Evolutionary conservation across 1,284 basidiomycete genomes (phyloP).

Genomic region (Marasmius fiardii): DNA sequence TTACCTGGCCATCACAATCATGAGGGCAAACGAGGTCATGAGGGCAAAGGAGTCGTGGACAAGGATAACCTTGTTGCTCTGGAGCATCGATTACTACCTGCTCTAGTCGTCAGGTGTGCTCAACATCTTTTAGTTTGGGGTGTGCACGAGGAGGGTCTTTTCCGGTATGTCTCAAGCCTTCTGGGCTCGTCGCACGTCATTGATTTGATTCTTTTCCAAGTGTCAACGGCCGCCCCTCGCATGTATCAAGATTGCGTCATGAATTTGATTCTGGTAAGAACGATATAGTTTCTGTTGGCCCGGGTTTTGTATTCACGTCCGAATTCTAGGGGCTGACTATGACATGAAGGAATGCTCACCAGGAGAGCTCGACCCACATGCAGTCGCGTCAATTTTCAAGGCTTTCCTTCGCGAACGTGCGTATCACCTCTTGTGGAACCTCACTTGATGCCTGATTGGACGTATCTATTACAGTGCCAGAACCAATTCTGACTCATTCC

Average conservation of each 20-base stretch:
- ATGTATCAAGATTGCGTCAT: constrained; percentile 67
- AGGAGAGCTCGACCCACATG: constrained; percentile 86
- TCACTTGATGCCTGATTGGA: not conserved
- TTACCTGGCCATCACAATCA: constrained; percentile 18
- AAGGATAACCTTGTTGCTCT: constrained; percentile 31
- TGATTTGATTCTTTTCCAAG: constrained; percentile 33
- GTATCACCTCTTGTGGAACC: constrained; percentile 23
- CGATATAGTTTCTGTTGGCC: constrained; percentile 12
- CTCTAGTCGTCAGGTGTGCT: constrained; percentile 72
- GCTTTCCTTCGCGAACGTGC: constrained; percentile 76
- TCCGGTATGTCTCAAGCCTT: constrained; percentile 49
- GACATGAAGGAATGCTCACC: constrained; percentile 74
- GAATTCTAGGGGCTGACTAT: constrained; percentile 69
- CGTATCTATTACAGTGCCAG: constrained; percentile 58
- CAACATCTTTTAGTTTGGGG: constrained; percentile 81
- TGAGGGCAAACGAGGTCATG: constrained; percentile 20
- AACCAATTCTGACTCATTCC: constrained; percentile 71
- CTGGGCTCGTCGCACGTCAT: not conserved
- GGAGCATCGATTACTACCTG: constrained; percentile 61
- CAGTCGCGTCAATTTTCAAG: constrained; percentile 85
- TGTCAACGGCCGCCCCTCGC: constrained; percentile 71
- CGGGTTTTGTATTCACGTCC: constrained; percentile 14
- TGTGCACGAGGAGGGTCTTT: constrained; percentile 79
- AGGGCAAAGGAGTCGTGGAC: constrained; percentile 23
- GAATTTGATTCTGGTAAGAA: constrained; percentile 81